Base-by-base conservation (phyloP, 108 stramenopile genomes). In the Nannochloropsis salina region DNA sequence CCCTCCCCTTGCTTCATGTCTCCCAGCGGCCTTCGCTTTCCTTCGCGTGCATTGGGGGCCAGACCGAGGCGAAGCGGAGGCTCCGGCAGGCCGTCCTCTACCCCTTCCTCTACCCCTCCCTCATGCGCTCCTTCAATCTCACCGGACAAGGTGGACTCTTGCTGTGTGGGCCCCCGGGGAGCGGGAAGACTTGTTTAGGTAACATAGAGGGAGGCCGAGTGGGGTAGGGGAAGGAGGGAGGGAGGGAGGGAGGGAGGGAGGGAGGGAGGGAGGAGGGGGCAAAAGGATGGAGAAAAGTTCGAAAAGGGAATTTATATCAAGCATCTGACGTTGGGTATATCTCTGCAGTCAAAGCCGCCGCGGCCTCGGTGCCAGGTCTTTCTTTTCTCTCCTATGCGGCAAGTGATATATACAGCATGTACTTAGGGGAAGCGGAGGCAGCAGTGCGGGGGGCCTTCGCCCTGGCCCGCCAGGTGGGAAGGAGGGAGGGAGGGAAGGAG, bases 381-480 rank as follows among this genome's bases (percentile, higher is more conserved):
- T 85, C 41, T 42, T 42, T 74, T 74, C 61, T n/a, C 1, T 9
- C 9, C 22, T 51, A 41, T 2, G 3, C 20, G 80, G 87, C 83
- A 15, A 83, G 83, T 11, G 87, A 87, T 18, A 83, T 87, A 10
- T 88, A 81, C 40, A 84, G 83, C 22, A 81, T 84, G 9, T 88
- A 88, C 81, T 61, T 88, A 6, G 87, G 87, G 42, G 87, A 88
- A 41, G 87, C 87, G 15, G 87, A 88, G 84, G 87, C 84, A 22
- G 84, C 81, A 43, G 82, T 88, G 3, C 40, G 87, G 43, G 84
- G 84, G 31, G 84, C 87, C 45, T 88, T 88, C 45, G 80, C 43
- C 21, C 80, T 88, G 42, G 87, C 87, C 4, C 22, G 87, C 41
- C 80, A 31, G 61, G 61, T 74, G 8, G 61, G 61, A 31, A 31